A percentile compares a stretch with the other conserved stretches of the same genome.
These are phyloP conservation scores for Panellus pusillus DNA, from an alignment of 768 basidiomycete species.

Conservation along the genomic window DNA sequence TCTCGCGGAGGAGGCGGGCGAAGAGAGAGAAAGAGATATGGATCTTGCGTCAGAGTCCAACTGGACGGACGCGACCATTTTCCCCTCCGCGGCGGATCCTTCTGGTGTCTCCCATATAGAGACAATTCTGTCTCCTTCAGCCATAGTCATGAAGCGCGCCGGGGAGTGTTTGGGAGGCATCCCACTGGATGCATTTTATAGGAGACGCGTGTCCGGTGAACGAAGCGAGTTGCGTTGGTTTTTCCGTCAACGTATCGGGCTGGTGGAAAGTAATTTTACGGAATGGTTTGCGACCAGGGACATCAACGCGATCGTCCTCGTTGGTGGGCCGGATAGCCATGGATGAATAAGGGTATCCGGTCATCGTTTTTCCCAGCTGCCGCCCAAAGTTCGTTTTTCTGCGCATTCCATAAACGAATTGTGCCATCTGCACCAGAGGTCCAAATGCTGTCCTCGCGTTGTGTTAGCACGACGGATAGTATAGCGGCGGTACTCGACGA, in stretches of 20 bases:
- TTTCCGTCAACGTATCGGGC: slow-evolving; percentile 35
- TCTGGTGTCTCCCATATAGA: slow-evolving; percentile 60
- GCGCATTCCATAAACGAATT: slow-evolving; percentile 58
- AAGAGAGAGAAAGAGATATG: slow-evolving; percentile 37
- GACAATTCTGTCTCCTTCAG: slow-evolving; percentile 61
- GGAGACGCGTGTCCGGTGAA: slow-evolving; percentile 70
- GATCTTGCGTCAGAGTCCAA: slow-evolving; percentile 63
- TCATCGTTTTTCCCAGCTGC: slow-evolving; percentile 59
- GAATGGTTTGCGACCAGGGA: slow-evolving; percentile 63
- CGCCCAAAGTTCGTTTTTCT: slow-evolving; percentile 47
- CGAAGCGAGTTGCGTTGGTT: slow-evolving; percentile 45
- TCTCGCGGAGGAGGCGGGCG: slow-evolving; percentile 28
- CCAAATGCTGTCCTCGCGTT: slow-evolving; percentile 39
- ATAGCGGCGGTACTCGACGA: slow-evolving; percentile 54
- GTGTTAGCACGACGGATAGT: slow-evolving; percentile 42
- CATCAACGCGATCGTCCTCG: slow-evolving; percentile 39
- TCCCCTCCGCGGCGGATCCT: slow-evolving; percentile 43
- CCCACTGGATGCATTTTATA: slow-evolving; percentile 54
- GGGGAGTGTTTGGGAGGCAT: slow-evolving; percentile 37
- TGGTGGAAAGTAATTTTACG: slow-evolving; percentile 51
- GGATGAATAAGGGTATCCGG: slow-evolving; percentile 56
- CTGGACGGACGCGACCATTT: slow-evolving; percentile 57
- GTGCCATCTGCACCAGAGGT: slow-evolving; percentile 58
- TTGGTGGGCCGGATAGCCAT: slow-evolving; percentile 43
- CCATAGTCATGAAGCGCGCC: slow-evolving; percentile 56